A percentile compares a stretch with the other conserved stretches of the same genome.
phyloP scores from a whole-genome alignment of 371 early-diverging fungal genomes.

The Actinomucor elegans region DNA sequence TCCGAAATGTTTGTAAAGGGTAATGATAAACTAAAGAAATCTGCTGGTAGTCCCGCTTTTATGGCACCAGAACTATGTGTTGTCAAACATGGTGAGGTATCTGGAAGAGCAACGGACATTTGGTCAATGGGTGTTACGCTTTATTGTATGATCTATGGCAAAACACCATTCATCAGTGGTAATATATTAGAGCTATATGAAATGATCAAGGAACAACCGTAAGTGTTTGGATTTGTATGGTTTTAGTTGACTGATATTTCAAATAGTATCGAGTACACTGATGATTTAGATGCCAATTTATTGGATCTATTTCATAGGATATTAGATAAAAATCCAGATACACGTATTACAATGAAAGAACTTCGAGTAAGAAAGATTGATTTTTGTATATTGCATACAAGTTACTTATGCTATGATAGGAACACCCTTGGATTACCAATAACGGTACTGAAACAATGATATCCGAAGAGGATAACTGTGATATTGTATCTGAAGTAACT shows the following conservation, averaged over 20 bases:
- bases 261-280: conserved; percentile 7
- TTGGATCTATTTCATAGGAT: conserved; percentile 68
- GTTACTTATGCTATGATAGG: too few species aligned
- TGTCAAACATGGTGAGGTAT: conserved; percentile 53
- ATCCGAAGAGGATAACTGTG: conserved; percentile 75
- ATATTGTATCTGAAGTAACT: conserved; percentile 74
- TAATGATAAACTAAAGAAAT: conserved; percentile 64
- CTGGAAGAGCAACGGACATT: conserved; percentile 88
- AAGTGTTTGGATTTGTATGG: conserved; percentile 1
- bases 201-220: conserved; percentile 60
- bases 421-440: conserved; percentile 87
- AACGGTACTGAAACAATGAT: conserved; percentile 64
- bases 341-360: conserved; percentile 78
- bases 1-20: conserved; percentile 75
- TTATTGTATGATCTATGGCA: conserved; percentile 87
- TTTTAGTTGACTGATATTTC: neutral
- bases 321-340: conserved; percentile 78
- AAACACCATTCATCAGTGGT: conserved; percentile 83
- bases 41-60: conserved; percentile 82
- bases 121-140: conserved; percentile 99
- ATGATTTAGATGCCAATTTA: conserved; percentile 32
- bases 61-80: conserved; percentile 41
- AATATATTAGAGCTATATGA: conserved; percentile 78
- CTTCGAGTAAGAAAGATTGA: conserved; percentile 62
- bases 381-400: too few species aligned